Evolutionary conservation across 805 yeast genomes (phyloP).

Genomic region (Priceomyces carsonii): DNA sequence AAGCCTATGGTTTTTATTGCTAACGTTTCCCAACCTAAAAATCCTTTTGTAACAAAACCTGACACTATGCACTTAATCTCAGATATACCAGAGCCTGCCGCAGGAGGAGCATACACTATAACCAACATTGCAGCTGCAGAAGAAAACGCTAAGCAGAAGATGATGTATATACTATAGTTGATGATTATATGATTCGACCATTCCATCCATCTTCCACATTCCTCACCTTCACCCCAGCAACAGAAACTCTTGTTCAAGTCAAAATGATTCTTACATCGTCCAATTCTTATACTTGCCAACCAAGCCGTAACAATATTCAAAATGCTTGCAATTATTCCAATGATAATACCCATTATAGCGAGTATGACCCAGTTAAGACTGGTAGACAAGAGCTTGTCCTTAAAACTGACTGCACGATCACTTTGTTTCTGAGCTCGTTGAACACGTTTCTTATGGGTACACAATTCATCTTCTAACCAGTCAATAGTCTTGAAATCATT

Average conservation of each 20-base stretch:
- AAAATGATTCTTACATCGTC: constrained; percentile 71
- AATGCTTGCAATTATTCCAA: constrained; percentile 83
- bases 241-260: constrained; percentile 77
- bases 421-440: constrained; percentile 16
- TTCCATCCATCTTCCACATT: constrained; percentile 67
- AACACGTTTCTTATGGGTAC: constrained; percentile 42
- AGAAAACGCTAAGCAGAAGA: constrained; percentile 63
- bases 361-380: constrained; percentile 72
- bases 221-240: constrained; percentile 64
- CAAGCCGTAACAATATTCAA: constrained; percentile 84
- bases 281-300: constrained; percentile 75
- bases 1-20: constrained; percentile 74
- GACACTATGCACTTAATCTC: constrained; percentile 94
- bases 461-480: constrained; percentile 63
- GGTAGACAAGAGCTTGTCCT: constrained; percentile 30
- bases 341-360: constrained; percentile 69
- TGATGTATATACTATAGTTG: constrained; percentile 60
- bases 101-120: constrained; percentile 73
- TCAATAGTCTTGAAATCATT: constrained; percentile 67
- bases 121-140: constrained; percentile 68
- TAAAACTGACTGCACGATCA: constrained; percentile 15
- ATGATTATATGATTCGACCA: constrained; percentile 53
- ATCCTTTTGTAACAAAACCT: constrained; percentile 80
- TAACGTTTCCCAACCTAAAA: constrained; percentile 72
- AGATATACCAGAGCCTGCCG: constrained; percentile 97